Evolutionary conservation across 768 basidiomycete genomes (phyloP), one percentile per base, ranked within the genome.

Genomic region (Collybia sordida): DNA sequence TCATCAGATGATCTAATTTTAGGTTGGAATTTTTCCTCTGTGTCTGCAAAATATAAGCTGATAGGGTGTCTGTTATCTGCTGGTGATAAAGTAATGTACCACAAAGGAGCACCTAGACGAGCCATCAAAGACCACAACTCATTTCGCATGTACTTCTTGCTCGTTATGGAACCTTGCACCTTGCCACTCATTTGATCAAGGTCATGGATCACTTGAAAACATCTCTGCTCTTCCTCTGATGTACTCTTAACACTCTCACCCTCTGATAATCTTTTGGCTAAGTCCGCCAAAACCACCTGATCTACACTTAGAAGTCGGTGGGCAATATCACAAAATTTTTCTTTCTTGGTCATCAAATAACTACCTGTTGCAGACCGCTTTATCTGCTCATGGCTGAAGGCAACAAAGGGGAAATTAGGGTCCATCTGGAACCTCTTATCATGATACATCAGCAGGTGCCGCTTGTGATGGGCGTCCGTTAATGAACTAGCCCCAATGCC

Each of bases 351-450:
- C 1, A 59, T 15, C 4, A 64, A n/a, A 36, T 54, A 69, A 12
- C 65, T 60, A 3, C 53, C 60, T 4, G 45, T 50, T 1, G 58
- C 40, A 8, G 50, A 54, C 2, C 31, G 14, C 41, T 62, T 64
- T 1, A 71, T 59, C 52, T 68, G 70, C 38, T 61, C 56, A 34
- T 68, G 65, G 45, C 64, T 73, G 51, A 66, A 69, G 1, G 51
- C 64, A 23, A 66, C 50, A 31, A 68, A 60, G n/a, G 63, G 51
- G 49, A 70, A 72, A 15, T 59, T 49, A n/a, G 40, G 18, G 41
- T 73, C 69, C 3, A 25, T 51, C 45, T 71, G 71, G 53, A 73
- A 74, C 1, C 63, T 54, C 21, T 68, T 68, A 42, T 74, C 69
- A 50, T 64, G 53, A 46, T 72, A 72, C 64, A 67, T 59, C 1